Evolutionary conservation across 2,329 filamentous ascomycete species (phyloP).

Genomic region (Aspergillus ustus): DNA sequence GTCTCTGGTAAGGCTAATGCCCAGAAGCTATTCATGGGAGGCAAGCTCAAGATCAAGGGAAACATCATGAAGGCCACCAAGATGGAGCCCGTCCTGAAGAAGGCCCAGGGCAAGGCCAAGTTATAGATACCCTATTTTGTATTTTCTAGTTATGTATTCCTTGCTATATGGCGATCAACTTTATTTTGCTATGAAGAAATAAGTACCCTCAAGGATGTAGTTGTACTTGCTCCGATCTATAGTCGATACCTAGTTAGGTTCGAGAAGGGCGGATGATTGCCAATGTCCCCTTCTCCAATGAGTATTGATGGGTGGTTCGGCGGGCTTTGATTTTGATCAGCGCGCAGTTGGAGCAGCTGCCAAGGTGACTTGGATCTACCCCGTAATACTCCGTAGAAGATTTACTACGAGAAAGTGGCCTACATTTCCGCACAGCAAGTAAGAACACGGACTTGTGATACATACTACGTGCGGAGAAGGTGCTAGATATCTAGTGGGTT

Average conservation of each 20-base stretch:
- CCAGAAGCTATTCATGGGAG: conserved; percentile 95
- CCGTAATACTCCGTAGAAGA: too few species aligned
- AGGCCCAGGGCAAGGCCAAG: conserved; percentile 83
- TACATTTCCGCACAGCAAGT: too few species aligned
- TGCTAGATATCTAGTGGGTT: neutral
- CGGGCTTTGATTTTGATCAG: neutral
- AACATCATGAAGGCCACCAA: conserved; percentile 98
- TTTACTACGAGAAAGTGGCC: too few species aligned
- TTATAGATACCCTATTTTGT: conserved; percentile 59
- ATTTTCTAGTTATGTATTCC: conserved; percentile 18
- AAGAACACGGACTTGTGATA: too few species aligned
- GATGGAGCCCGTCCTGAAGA: conserved; percentile 90
- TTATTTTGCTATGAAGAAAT: conserved; percentile 6
- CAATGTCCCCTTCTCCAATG: neutral
- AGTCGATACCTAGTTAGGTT: neutral
- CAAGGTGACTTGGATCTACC: too few species aligned
- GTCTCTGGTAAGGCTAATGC: conserved; percentile 88
- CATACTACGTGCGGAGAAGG: too few species aligned
- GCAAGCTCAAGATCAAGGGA: conserved; percentile 97
- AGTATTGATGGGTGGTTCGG: neutral
- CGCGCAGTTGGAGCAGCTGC: too few species aligned
- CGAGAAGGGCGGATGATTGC: neutral
- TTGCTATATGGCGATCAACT: conserved; percentile 14
- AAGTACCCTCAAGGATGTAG: neutral
- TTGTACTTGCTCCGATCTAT: neutral